Base-by-base conservation (phyloP, 2,329 filamentous ascomycete species). In the Macrophomina tecta region DNA sequence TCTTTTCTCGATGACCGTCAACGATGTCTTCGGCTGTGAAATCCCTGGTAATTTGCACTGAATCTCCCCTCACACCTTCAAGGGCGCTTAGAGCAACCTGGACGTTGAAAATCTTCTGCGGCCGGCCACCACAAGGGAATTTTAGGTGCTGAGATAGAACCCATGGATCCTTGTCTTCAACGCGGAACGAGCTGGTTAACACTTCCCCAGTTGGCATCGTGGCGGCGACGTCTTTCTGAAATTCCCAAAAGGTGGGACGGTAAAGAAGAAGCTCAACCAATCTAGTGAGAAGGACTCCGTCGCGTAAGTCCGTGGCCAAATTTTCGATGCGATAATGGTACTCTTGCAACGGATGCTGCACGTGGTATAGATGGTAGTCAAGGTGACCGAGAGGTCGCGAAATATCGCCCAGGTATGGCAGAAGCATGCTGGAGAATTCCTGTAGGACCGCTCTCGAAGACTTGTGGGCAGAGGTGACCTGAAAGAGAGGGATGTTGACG, bases 1-100 rank as follows among this genome's bases (percentile, higher is more conserved):
- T 90, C 75, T 87, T 89, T 71, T 90, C 87, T 8, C 88, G 83
- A 70, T 89, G 86, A 2, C 88, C 88, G 70, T 89, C 83, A 6
- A 90, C 86, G 55, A 90, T 84, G 65, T 90, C 86, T 46, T 86
- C 83, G 0, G 87, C 82, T 14, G 76, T 80, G 42, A 88, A 76
- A 40, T 80, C 78, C 28, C 77, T 74, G 5, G 81, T 73, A 12
- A 84, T 74, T 36, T 78, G 78, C 12, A 74, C 71, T 4, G 74
- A 77, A 12, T 82, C 75, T 1, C 81, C 81, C 11, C 74, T 75
- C 7, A 83, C 76, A 11, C 76, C 77, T n/a, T 75, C 73, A 12
- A 90, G 76, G 2, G 86, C 85, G 58, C 81, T 79, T 2, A 90
- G 75, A 0, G 86, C 85, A 30, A 89, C 75, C 68, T 86, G 83